These are phyloP conservation scores for Vigna mungo DNA, from an alignment of 306 rosid species.

Conservation along the genomic window DNA sequence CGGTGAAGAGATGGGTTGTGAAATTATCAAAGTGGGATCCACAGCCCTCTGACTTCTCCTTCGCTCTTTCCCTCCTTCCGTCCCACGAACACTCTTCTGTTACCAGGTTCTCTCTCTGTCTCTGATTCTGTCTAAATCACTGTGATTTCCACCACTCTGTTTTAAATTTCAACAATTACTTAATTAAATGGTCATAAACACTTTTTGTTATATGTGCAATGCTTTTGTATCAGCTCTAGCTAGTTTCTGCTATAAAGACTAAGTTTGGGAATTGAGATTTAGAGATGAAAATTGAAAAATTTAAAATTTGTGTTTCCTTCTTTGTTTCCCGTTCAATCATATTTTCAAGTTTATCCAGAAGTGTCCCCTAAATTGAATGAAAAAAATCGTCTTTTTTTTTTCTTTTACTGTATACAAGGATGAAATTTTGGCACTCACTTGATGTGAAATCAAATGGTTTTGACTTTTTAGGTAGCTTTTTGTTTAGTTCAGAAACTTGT, in stretches of 20 bases:
- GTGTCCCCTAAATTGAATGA: background rate
- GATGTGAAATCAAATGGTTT: background rate
- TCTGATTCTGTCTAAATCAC: too few species aligned
- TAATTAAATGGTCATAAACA: background rate
- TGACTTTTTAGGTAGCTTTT: constrained; percentile 2
- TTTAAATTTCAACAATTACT: background rate
- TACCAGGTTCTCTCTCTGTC: constrained; percentile 53
- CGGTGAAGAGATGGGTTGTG: constrained; percentile 77
- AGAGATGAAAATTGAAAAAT: background rate
- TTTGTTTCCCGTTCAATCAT: background rate
- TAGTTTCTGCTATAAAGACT: background rate
- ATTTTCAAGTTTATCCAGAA: background rate
- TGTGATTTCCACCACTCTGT: too few species aligned
- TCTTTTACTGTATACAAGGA: background rate
- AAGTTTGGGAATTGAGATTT: background rate
- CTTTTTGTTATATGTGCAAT: background rate
- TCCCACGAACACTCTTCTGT: constrained; percentile 56
- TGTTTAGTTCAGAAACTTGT: background rate
- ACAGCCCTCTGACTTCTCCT: constrained; percentile 57
- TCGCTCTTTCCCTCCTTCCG: constrained; percentile 71
- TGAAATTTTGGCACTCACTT: background rate
- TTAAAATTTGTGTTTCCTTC: too few species aligned
- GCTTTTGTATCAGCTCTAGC: background rate
- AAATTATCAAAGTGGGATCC: constrained; percentile 86
- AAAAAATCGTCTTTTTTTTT: background rate